Base-by-base conservation (phyloP, 192 early-diverging fungal species). In the Coemansia sp. region DNA sequence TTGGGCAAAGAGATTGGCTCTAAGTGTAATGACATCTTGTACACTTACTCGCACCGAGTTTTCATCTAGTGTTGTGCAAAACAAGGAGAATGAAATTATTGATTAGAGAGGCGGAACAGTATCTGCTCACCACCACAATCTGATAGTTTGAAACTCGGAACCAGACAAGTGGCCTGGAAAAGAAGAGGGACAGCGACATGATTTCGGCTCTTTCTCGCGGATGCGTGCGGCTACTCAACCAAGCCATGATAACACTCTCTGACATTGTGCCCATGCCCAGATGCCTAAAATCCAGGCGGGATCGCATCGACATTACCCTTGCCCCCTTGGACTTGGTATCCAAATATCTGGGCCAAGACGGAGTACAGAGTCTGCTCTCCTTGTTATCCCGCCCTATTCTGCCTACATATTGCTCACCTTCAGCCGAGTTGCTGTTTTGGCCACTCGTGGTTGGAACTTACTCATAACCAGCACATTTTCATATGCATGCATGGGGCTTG, bases 401-500 rank as follows among this genome's bases (percentile, higher is more conserved):
- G 38, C 73, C 78, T 10, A 74, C 74, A 1, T 74, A 74, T 0
- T 77, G 75, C 73, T 70, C 82, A 15, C 25, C 72, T 0, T 11
- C 64, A 9, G 38, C 64, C 51, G 12, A 53, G 31, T 73, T 74
- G 2, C 37, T 60, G n/a, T n/a, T 84, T 84, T 41, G 77, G 70
- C 15, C 77, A 84, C 60, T 50, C 38, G 5, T 80, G 77, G 77
- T 65, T 83, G 53, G 77, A 84, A 32, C 69, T 76, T 7, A 66
- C 70, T 21, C 50, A 38, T 19, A 76, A 80, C 67, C 71, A 77
- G 7, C 81, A 84, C 45, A 78, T 84, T 17, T 84, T 84, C 62
- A 74, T 84, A 29, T 84, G 82, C 67, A 84, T 77, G 0, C 82
- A 84, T 41, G 82, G 82, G 1, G 38, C 70, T 32, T 70, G 78